Base-by-base conservation (phyloP, 2,329 filamentous ascomycete genomes). In the Cercospora sp. region DNA sequence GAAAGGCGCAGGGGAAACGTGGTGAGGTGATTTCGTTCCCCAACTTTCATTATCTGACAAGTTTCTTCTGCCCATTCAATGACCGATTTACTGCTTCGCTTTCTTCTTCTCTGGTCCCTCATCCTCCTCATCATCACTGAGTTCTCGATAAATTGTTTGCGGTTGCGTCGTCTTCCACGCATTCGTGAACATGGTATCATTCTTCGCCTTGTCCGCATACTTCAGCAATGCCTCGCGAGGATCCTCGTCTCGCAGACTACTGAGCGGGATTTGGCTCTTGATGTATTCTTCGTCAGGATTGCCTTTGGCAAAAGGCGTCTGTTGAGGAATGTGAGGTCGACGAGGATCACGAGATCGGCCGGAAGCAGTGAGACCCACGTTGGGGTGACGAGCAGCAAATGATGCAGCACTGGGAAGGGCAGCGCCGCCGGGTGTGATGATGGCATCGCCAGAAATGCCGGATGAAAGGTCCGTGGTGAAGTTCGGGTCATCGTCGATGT, bases 211-310 rank as follows among this genome's bases (percentile, higher is more conserved):
- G 65, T 96, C 92, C 42, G 93, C 94, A 83, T 98, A 99, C 82
- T 96, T 97, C 68, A 99, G 82, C 76, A 99, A 82, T 57, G 95
- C 95, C 80, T 97, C 95, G 71, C 95, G 85, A 0, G 95, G 95
- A 82, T 99, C 95, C 79, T 99, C 95, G 79, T 99, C 94, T 59
- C 96, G 86, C 92, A 99, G 96, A 70, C 88, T 90, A 70, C 93
- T 94, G 12, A 98, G 85, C 30, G 94, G 93, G 63, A 98, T 96
- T 72, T 91, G 92, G 77, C 94, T 88, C 74, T 90, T 90, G 69
- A 99, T 92, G 78, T 96, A 92, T 75, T 91, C 90, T 79, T 94
- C 91, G 78, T 98, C 94, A 0, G 94, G 94, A 75, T 95, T 91
- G 68, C 86, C 91, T 80, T 96, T 95, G 74, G 92, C 90, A 77